These are phyloP conservation scores for Lentinus polychrous DNA, from an alignment of 1,284 basidiomycete species.

Conservation along the genomic window DNA sequence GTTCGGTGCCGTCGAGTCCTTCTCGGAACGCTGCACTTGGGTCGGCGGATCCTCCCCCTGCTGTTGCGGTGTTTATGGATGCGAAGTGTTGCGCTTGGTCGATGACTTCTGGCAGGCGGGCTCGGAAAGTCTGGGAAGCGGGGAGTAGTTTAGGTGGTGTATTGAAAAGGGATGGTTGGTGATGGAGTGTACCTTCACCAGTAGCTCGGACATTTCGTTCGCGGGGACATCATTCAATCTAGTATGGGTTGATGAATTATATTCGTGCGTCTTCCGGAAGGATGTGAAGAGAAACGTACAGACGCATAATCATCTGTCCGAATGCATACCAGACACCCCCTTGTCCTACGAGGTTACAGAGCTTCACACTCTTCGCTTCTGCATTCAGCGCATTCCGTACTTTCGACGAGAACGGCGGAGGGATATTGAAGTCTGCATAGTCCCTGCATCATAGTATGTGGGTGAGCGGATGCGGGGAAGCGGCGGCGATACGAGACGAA, in stretches of 20 bases:
- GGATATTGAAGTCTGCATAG: slow-evolving; percentile 82
- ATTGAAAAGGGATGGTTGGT: not conserved
- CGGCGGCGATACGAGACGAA: slow-evolving; percentile 59
- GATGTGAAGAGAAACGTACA: slow-evolving; percentile 42
- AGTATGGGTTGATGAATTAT: not conserved
- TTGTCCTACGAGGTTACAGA: slow-evolving; percentile 77
- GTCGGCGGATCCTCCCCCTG: slow-evolving; percentile 46
- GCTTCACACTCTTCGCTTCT: slow-evolving; percentile 72
- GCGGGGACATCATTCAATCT: slow-evolving; percentile 70
- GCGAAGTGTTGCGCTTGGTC: slow-evolving; percentile 91
- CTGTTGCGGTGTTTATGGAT: slow-evolving; percentile 55
- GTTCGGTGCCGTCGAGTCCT: slow-evolving; percentile 82
- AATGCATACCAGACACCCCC: slow-evolving; percentile 88
- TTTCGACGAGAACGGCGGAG: slow-evolving; percentile 64
- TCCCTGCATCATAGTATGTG: slow-evolving; percentile 40
- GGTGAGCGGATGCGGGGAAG: slow-evolving; percentile 10
- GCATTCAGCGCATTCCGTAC: slow-evolving; percentile 83
- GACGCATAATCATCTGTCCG: slow-evolving; percentile 73
- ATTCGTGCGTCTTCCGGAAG: not conserved
- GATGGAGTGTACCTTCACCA: slow-evolving; percentile 49
- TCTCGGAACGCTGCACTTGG: slow-evolving; percentile 74
- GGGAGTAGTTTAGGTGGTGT: slow-evolving; percentile 5
- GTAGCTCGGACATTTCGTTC: slow-evolving; percentile 58
- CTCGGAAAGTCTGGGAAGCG: slow-evolving; percentile 62
- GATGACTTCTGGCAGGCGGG: slow-evolving; percentile 73